Evolutionary conservation across 2,329 filamentous ascomycete genomes (phyloP).

Genomic region (Aspergillus fructus): DNA sequence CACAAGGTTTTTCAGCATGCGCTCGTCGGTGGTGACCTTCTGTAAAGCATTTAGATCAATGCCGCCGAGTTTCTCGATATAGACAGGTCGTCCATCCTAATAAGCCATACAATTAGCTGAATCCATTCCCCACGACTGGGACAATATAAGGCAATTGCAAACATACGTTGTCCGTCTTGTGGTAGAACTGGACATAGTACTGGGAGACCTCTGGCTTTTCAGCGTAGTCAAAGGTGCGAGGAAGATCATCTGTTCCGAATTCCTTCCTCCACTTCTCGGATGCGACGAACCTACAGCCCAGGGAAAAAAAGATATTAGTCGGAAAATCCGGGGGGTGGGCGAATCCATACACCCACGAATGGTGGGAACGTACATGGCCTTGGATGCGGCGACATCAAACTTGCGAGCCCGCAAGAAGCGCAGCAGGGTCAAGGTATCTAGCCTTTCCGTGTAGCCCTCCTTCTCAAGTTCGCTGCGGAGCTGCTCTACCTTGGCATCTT

Average conservation of each 20-base stretch:
- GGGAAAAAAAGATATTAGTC: not conserved
- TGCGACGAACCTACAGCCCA: slow-evolving; percentile 72
- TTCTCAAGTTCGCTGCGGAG: slow-evolving; percentile 81
- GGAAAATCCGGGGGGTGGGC: not conserved
- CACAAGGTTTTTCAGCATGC: slow-evolving; percentile 95
- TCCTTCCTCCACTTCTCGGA: slow-evolving; percentile 89
- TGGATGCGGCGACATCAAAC: slow-evolving; percentile 80
- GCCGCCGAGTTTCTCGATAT: slow-evolving; percentile 93
- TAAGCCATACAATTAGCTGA: slow-evolving; percentile 5
- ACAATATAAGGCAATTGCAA: not conserved
- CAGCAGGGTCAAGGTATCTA: slow-evolving; percentile 91
- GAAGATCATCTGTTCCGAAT: slow-evolving; percentile 77
- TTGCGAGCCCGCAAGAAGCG: slow-evolving; percentile 92
- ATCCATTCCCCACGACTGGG: not conserved
- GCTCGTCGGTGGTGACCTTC: slow-evolving; percentile 87
- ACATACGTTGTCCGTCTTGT: slow-evolving; percentile 66
- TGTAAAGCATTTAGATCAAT: slow-evolving; percentile 88
- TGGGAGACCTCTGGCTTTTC: slow-evolving; percentile 82
- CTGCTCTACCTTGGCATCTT: slow-evolving; percentile 87
- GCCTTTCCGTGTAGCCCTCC: slow-evolving; percentile 74
- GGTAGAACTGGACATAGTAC: slow-evolving; percentile 98
- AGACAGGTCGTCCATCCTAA: slow-evolving; percentile 92
- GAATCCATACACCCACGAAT: not conserved
- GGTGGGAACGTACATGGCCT: slow-evolving; percentile 72
- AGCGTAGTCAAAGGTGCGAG: slow-evolving; percentile 78